Percentiles rank a stretch among this genome's conserved stretches.
Conservation (phyloP, 1,139 yeast genomes). For the Suhomyces atakaporum region DNA sequence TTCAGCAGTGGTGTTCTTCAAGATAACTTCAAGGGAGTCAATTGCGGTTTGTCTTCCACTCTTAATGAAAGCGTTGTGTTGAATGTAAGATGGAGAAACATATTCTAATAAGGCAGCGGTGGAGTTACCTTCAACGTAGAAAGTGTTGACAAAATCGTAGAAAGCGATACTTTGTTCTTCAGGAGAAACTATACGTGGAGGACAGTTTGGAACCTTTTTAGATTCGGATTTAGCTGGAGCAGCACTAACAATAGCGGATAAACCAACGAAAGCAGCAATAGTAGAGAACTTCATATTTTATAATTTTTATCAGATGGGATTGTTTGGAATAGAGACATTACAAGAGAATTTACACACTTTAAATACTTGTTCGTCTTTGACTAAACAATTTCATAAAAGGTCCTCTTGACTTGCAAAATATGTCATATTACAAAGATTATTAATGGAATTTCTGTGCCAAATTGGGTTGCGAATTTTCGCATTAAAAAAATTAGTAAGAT, state of each 20-base stretch:
- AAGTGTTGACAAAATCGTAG: constrained; percentile 5
- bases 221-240: neutral
- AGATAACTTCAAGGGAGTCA: neutral
- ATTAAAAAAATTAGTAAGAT: constrained; percentile 1
- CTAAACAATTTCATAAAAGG: neutral
- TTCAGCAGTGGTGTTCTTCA: constrained; percentile 1
- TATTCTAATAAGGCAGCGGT: constrained; percentile 1
- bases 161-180: constrained; percentile 2
- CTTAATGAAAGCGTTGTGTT: constrained; percentile 3
- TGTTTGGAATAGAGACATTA: neutral
- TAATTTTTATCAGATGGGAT: neutral
- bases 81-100: constrained; percentile 4
- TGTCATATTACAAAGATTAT: neutral
- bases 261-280: neutral
- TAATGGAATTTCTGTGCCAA: neutral
- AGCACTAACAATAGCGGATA: neutral
- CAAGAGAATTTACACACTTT: neutral
- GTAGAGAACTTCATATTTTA: constrained; percentile 3
- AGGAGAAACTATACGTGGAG: constrained; percentile 2
- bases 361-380: neutral
- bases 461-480: neutral
- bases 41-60: constrained; percentile 2
- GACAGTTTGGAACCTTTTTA: constrained; percentile 2
- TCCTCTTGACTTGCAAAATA: neutral
- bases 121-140: constrained; percentile 3